These are phyloP conservation scores for Guyanaporus albipodus DNA, from an alignment of 768 basidiomycete species.

Conservation along the genomic window DNA sequence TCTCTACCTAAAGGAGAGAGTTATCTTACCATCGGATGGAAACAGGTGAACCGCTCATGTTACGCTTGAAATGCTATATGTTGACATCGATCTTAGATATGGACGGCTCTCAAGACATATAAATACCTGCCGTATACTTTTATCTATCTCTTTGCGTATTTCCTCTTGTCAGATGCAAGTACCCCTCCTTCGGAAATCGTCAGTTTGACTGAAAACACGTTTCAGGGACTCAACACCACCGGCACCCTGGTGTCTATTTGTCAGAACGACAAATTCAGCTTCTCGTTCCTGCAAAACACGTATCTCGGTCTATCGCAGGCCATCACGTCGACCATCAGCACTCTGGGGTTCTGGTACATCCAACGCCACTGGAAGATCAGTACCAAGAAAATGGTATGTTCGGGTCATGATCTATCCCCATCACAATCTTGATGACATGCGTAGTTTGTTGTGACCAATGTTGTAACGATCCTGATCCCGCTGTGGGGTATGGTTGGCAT, in stretches of 20 bases:
- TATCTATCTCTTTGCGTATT: slow-evolving; percentile 71
- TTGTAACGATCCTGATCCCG: slow-evolving; percentile 73
- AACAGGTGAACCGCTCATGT: slow-evolving; percentile 47
- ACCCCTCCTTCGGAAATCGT: background rate
- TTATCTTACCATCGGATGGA: slow-evolving; percentile 83
- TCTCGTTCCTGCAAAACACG: slow-evolving; percentile 79
- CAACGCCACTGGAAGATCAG: slow-evolving; percentile 74
- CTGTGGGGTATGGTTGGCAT: slow-evolving; percentile 86
- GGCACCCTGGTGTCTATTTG: slow-evolving; percentile 71
- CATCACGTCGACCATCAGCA: slow-evolving; percentile 67
- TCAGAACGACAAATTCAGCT: slow-evolving; percentile 76
- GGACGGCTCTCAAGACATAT: slow-evolving; percentile 69
- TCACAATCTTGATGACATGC: background rate
- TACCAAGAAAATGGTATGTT: slow-evolving; percentile 73
- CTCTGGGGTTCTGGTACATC: slow-evolving; percentile 79
- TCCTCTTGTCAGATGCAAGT: slow-evolving; percentile 71
- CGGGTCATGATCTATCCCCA: background rate
- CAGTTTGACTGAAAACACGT: background rate
- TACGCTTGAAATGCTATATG: background rate
- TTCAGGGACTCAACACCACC: slow-evolving; percentile 78
- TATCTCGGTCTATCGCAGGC: slow-evolving; percentile 76
- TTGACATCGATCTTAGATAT: slow-evolving; percentile 48
- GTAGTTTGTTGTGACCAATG: slow-evolving; percentile 73
- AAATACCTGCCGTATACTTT: slow-evolving; percentile 78
- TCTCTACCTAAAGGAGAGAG: slow-evolving; percentile 69